Conservation (phyloP, 2,329 filamentous ascomycete species). For the Alternaria dauci region DNA sequence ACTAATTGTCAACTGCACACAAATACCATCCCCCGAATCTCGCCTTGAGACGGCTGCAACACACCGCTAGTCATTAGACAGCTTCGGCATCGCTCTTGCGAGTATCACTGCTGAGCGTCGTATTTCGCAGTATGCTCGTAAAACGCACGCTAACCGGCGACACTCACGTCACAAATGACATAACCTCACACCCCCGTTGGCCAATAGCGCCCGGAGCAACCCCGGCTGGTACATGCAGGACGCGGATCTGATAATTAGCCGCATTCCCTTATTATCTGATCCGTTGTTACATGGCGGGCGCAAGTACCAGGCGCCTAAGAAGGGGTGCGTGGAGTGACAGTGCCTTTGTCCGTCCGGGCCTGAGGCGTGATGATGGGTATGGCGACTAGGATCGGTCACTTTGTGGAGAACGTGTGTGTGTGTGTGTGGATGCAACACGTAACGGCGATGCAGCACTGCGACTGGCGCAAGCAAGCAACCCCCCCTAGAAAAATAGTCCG, state of each 20-base stretch:
- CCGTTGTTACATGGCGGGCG: conserved; percentile 7
- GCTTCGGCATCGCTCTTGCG: not conserved
- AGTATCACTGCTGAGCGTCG: not conserved
- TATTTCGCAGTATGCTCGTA: not conserved
- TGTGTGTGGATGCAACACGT: conserved; percentile 27
- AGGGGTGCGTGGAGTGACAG: not conserved
- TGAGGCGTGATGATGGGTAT: not conserved
- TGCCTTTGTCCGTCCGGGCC: not conserved
- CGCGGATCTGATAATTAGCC: conserved; percentile 48
- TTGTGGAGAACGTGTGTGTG: not conserved
- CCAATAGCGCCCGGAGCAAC: conserved; percentile 2
- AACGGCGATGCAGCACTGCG: conserved; percentile 19
- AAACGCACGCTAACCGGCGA: conserved; percentile 2
- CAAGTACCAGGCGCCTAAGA: not conserved
- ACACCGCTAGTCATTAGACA: conserved; percentile 3
- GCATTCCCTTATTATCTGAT: conserved; percentile 20
- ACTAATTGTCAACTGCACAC: not conserved
- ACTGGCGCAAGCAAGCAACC: not conserved
- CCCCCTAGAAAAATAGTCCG: not conserved
- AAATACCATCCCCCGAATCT: not conserved
- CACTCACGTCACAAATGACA: conserved; percentile 20
- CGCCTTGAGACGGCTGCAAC: not conserved
- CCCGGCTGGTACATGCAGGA: conserved; percentile 24
- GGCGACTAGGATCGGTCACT: conserved; percentile 26
- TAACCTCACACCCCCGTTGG: not conserved